These are phyloP conservation scores for Casaregolazyma suthepensis DNA, from an alignment of 1,139 yeast species.

Conservation along the genomic window DNA sequence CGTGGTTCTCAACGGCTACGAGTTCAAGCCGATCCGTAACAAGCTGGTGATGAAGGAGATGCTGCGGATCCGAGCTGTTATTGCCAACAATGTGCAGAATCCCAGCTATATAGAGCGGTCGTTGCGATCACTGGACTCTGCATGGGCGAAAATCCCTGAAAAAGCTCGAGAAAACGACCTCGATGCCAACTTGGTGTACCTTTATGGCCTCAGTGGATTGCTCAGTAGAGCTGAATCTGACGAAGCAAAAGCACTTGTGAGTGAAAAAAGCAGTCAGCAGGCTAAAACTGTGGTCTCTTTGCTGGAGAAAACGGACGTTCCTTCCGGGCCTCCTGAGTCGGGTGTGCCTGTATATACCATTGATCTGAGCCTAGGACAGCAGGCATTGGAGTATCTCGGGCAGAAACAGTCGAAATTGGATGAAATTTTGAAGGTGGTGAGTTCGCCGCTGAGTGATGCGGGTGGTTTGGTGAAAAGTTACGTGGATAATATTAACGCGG, in stretches of 20 bases:
- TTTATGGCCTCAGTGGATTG: conserved; percentile 8
- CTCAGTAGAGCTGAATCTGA: background rate
- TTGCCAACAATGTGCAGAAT: conserved; percentile 4
- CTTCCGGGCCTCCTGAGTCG: background rate
- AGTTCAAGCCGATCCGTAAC: conserved; percentile 9
- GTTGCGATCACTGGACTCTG: conserved; percentile 1
- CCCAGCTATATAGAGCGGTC: background rate
- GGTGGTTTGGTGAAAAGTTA: conserved; percentile 2
- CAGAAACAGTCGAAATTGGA: conserved; percentile 1
- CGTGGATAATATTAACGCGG: background rate
- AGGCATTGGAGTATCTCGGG: conserved; percentile 1
- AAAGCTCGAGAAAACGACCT: conserved; percentile 2
- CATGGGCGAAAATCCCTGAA: conserved; percentile 6
- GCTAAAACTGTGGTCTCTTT: background rate
- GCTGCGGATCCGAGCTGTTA: conserved; percentile 13
- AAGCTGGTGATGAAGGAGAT: conserved; percentile 12
- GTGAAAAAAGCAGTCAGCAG: background rate
- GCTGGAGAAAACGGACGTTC: background rate
- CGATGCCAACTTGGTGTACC: conserved; percentile 7
- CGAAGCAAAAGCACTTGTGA: background rate
- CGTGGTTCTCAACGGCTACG: conserved; percentile 8
- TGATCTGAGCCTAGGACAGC: conserved; percentile 6
- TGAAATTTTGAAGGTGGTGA: background rate
- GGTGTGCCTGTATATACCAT: conserved; percentile 6
- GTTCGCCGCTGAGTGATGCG: background rate